phyloP scores from a whole-genome alignment of 345 rosid genomes.

The Cardamine occulta region DNA sequence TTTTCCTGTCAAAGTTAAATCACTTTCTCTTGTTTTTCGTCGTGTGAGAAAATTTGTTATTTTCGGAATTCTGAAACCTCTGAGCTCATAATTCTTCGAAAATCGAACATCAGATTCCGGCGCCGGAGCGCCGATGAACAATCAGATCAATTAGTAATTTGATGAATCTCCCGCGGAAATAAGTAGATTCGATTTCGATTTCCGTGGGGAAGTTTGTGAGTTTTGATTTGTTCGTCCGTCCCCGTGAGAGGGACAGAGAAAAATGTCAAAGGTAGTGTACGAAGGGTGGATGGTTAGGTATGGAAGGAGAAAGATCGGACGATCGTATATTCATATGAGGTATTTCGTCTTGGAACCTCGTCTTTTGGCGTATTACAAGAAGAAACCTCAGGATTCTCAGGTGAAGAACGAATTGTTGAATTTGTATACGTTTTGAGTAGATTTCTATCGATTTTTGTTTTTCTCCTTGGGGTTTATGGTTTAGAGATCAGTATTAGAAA shows the following conservation, averaged over 20 bases:
- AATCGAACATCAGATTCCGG: slow-evolving; percentile 33
- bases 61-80: slow-evolving; percentile 9
- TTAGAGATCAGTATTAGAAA: background rate
- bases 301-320: slow-evolving; percentile 95
- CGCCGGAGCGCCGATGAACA: slow-evolving; percentile 41
- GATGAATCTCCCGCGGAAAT: slow-evolving; percentile 37
- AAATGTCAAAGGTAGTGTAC: slow-evolving; percentile 87
- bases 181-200: slow-evolving; percentile 25
- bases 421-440: slow-evolving; percentile 4
- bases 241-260: background rate
- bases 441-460: background rate
- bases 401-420: slow-evolving; percentile 38
- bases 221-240: slow-evolving; percentile 8
- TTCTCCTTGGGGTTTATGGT: background rate
- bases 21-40: slow-evolving; percentile 24
- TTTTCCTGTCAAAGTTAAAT: slow-evolving; percentile 35
- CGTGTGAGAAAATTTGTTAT: background rate
- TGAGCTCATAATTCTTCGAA: slow-evolving; percentile 34
- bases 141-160: slow-evolving; percentile 20
- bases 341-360: slow-evolving; percentile 89
- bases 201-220: slow-evolving; percentile 2
- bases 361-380: slow-evolving; percentile 94
- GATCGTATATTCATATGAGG: slow-evolving; percentile 95
- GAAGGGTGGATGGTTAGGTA: slow-evolving; percentile 99
- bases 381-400: slow-evolving; percentile 91